A percentile compares a stretch with the other conserved stretches of the same genome.
Evolutionary conservation across 2,329 filamentous ascomycete genomes (phyloP).

Genomic region (Diatrype stigma): DNA sequence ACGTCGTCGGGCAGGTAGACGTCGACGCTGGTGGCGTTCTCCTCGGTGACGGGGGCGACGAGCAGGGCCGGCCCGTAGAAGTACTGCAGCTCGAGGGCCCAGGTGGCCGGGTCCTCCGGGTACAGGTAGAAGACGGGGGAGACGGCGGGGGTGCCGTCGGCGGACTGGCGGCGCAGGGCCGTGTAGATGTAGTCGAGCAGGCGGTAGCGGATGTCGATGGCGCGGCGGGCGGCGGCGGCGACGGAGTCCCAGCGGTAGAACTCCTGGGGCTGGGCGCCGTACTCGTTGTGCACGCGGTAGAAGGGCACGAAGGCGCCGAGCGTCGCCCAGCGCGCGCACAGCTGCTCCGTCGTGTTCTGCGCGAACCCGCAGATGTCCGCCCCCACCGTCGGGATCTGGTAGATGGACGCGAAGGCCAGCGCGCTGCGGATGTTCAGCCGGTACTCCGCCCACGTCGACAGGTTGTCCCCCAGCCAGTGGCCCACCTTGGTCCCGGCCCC

Average conservation of each 20-base stretch:
- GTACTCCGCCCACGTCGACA: constrained; percentile 55
- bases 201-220: constrained; percentile 65
- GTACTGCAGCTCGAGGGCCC: constrained; percentile 41
- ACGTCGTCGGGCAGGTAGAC: constrained; percentile 44
- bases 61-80: constrained; percentile 42
- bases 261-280: constrained; percentile 54
- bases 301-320: constrained; percentile 72
- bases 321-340: constrained; percentile 72
- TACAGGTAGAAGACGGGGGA: constrained; percentile 69
- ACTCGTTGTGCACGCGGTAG: constrained; percentile 69
- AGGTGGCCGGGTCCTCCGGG: constrained; percentile 41
- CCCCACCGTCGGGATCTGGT: constrained; percentile 65
- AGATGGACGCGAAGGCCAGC: constrained; percentile 59
- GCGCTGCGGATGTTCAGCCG: constrained; percentile 54
- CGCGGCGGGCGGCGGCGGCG: constrained; percentile 56
- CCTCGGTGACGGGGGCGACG: constrained; percentile 42
- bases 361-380: constrained; percentile 76
- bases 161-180: constrained; percentile 56
- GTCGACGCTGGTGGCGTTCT: constrained; percentile 38
- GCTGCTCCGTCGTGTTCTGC: constrained; percentile 59
- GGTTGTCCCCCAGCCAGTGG: constrained; percentile 58
- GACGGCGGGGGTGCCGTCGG: constrained; percentile 60
- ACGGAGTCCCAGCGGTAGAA: constrained; percentile 66
- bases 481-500: constrained; percentile 63
- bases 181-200: constrained; percentile 75